phyloP scores from a whole-genome alignment of 805 yeast species.

The Hanseniaspora hatyaiensis region DNA sequence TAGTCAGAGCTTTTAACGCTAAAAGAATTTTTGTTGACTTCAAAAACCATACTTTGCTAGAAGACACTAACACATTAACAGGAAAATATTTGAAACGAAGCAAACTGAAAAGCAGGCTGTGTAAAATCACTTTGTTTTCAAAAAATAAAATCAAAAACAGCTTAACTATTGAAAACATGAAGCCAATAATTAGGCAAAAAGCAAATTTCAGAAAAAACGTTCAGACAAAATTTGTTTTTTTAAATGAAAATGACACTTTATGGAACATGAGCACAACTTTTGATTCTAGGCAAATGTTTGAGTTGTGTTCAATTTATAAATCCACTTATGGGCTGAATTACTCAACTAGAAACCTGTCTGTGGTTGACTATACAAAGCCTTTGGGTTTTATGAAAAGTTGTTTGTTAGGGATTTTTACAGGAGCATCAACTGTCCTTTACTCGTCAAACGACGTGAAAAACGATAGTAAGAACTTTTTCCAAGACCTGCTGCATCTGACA shows the following conservation, averaged over 20 bases:
- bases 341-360: slow-evolving; percentile 63
- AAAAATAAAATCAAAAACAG: slow-evolving; percentile 26
- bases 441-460: slow-evolving; percentile 67
- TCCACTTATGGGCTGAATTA: slow-evolving; percentile 80
- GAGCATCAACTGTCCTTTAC: slow-evolving; percentile 71
- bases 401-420: slow-evolving; percentile 71
- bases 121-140: slow-evolving; percentile 27
- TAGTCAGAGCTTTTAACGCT: slow-evolving; percentile 61
- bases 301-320: slow-evolving; percentile 76
- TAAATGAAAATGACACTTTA: slow-evolving; percentile 23
- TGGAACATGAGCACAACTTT: slow-evolving; percentile 25
- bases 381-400: slow-evolving; percentile 82
- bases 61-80: slow-evolving; percentile 23
- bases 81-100: slow-evolving; percentile 23
- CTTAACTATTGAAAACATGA: slow-evolving; percentile 20
- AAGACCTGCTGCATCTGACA: slow-evolving; percentile 59
- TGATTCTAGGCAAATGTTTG: slow-evolving; percentile 54
- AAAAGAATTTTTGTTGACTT: slow-evolving; percentile 61
- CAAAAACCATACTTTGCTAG: slow-evolving; percentile 19
- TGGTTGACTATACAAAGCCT: slow-evolving; percentile 75
- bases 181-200: slow-evolving; percentile 20
- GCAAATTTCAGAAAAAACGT: slow-evolving; percentile 26
- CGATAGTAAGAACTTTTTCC: slow-evolving; percentile 60
- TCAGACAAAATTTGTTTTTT: slow-evolving; percentile 27
- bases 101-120: slow-evolving; percentile 21